Base-by-base conservation (phyloP, 164 flowering plant genomes). In the Platanus orientalis region DNA sequence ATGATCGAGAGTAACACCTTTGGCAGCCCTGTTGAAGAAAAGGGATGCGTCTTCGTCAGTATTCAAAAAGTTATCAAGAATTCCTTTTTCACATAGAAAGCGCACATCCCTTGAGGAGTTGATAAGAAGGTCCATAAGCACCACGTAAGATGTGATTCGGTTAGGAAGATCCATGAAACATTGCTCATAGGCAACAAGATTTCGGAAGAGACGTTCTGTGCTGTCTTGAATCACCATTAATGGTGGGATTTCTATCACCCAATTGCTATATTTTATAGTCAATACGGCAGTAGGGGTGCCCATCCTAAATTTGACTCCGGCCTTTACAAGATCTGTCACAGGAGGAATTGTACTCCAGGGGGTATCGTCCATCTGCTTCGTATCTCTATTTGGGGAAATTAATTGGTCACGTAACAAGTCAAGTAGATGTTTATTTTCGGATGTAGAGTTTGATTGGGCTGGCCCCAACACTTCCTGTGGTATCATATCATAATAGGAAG, bases 161-260 rank as follows among this genome's bases (percentile, higher is more conserved):
- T n/a, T 9, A 7, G 50, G 27, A 6, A 34, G 36, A n/a, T 27
- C 21, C 7, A n/a, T 3, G 20, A 26, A 45, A 36, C 58, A 62
- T 23, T 62, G 58, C 52, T 62, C 65, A 55, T 49, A 51, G 11
- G 65, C 57, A n/a, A 62, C 50, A 44, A 62, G 65, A 20, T 63
- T 63, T 19, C 58, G 47, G 7, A 63, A n/a, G 7, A 63, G 58
- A 39, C 3, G 26, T 39, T 40, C 34, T n/a, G 40, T 39, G 1
- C 34, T 53, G 0, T 54, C 52, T 11, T 63, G 26, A 10, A 63
- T 24, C 16, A 24, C 26, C 28, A n/a, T n/a, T n/a, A 63, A 36
- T 24, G 27, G 36, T 36, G 66, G 66, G 16, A 53, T 63, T 40
- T 54, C 3, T 19, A 63, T 39, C 14, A 53, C 58, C 17, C 66